phyloP scores from a whole-genome alignment of 1,284 basidiomycete genomes.

The Bothia castanella region DNA sequence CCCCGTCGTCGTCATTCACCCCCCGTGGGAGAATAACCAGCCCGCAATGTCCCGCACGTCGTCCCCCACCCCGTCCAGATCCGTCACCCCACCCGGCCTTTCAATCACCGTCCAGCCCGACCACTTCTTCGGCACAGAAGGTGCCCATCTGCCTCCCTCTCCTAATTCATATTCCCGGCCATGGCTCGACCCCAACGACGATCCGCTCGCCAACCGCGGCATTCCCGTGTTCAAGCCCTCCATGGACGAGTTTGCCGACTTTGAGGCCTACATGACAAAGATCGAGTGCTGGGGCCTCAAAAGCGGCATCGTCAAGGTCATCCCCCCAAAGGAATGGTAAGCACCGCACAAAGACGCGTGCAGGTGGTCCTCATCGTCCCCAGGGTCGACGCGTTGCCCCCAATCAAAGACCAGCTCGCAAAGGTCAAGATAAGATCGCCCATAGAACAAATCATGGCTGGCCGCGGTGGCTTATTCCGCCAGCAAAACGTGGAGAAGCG shows the following conservation, averaged over 20 bases:
- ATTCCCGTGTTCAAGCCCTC: slow-evolving; percentile 93
- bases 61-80: slow-evolving; percentile 53
- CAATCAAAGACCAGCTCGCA: slow-evolving; percentile 64
- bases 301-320: slow-evolving; percentile 91
- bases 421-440: slow-evolving; percentile 77
- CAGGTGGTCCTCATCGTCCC: slow-evolving; percentile 5
- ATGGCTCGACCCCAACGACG: slow-evolving; percentile 76
- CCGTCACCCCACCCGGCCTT: slow-evolving; percentile 42
- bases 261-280: slow-evolving; percentile 81
- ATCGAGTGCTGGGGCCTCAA: slow-evolving; percentile 85
- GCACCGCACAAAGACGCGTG: slow-evolving; percentile 27
- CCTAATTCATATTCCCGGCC: slow-evolving; percentile 55
- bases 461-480: slow-evolving; percentile 82
- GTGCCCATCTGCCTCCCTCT: slow-evolving; percentile 50
- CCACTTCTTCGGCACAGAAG: slow-evolving; percentile 69
- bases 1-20: too few relatives aligned
- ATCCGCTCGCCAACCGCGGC: slow-evolving; percentile 79
- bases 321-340: slow-evolving; percentile 90
- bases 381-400: slow-evolving; percentile 71
- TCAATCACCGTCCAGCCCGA: slow-evolving; percentile 63
- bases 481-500: slow-evolving; percentile 90
- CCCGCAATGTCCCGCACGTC: slow-evolving; percentile 33
- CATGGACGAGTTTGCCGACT: slow-evolving; percentile 84
- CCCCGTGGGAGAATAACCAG: slow-evolving; percentile 4
- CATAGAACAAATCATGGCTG: slow-evolving; percentile 90